Evolutionary conservation across 2,329 filamentous ascomycete species (phyloP).

Genomic region (Dothistroma pini): DNA sequence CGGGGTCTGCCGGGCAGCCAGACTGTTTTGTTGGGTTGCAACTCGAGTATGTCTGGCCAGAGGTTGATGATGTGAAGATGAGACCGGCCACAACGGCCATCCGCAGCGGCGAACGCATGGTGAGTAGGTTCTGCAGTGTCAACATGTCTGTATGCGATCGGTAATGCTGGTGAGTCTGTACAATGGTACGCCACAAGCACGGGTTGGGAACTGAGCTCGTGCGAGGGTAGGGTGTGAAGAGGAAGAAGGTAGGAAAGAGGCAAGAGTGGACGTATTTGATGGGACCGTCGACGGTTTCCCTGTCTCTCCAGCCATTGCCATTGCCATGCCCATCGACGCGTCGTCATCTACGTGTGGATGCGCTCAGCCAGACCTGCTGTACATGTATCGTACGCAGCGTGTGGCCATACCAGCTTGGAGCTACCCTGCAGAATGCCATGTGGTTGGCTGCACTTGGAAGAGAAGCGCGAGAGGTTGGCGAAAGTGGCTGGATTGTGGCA

Average conservation of each 20-base stretch:
- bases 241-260: slow-evolving; percentile 5
- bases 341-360: slow-evolving; percentile 14
- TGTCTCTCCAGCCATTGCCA: slow-evolving; percentile 7
- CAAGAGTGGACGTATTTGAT: slow-evolving; percentile 9
- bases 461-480: neutral
- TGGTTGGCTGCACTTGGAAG: slow-evolving; percentile 3
- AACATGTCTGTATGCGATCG: slow-evolving; percentile 21
- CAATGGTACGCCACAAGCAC: slow-evolving; percentile 2
- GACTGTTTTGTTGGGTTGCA: slow-evolving; percentile 56
- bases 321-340: slow-evolving; percentile 7
- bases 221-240: slow-evolving; percentile 2
- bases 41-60: slow-evolving; percentile 53
- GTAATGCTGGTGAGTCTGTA: slow-evolving; percentile 6
- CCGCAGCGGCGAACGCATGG: slow-evolving; percentile 33
- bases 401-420: slow-evolving; percentile 1
- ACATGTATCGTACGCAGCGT: neutral
- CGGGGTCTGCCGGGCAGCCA: slow-evolving; percentile 69
- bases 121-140: slow-evolving; percentile 27
- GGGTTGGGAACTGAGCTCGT: neutral
- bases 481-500: neutral
- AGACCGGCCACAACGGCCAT: slow-evolving; percentile 38
- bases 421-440: neutral
- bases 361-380: neutral
- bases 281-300: slow-evolving; percentile 1
- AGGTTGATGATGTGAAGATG: slow-evolving; percentile 38